Conservation (phyloP, 805 yeast genomes). For the Yarrowia sp. region DNA sequence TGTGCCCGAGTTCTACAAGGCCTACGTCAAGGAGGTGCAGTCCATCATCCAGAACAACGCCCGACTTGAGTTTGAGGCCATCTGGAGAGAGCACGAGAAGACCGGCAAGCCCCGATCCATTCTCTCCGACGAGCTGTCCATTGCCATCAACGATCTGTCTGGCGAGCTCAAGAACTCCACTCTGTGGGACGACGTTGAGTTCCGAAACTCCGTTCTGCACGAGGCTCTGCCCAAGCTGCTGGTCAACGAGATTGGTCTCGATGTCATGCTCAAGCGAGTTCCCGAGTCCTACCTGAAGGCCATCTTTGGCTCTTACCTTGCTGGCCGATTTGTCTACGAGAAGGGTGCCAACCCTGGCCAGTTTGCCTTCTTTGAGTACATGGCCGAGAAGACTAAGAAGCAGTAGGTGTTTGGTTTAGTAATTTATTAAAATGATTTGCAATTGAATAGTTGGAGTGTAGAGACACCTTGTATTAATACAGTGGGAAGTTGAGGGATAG, state of each 20-base stretch:
- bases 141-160: slow-evolving; percentile 76
- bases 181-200: slow-evolving; percentile 76
- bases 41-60: slow-evolving; percentile 73
- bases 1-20: slow-evolving; percentile 70
- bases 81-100: slow-evolving; percentile 70
- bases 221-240: slow-evolving; percentile 77
- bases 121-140: slow-evolving; percentile 78
- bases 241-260: slow-evolving; percentile 58
- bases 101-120: slow-evolving; percentile 59
- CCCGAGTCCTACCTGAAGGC: slow-evolving; percentile 88
- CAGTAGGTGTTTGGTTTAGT: slow-evolving; percentile 6
- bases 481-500: no score
- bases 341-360: slow-evolving; percentile 77
- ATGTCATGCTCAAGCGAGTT: slow-evolving; percentile 65
- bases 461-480: no score
- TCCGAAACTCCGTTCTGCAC: slow-evolving; percentile 71
- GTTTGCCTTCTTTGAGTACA: slow-evolving; percentile 46
- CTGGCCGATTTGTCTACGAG: slow-evolving; percentile 79
- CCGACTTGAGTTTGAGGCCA: slow-evolving; percentile 73
- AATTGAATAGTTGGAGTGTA: background rate
- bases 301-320: slow-evolving; percentile 79
- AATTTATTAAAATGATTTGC: slow-evolving; percentile 3
- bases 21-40: slow-evolving; percentile 85
- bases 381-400: slow-evolving; percentile 36
- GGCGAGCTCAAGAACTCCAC: slow-evolving; percentile 79